A percentile compares a stretch with the other conserved stretches of the same genome.
Evolutionary conservation across 371 early-diverging fungal species (phyloP).

Genomic region (Neoconidiobolus thromboides): DNA sequence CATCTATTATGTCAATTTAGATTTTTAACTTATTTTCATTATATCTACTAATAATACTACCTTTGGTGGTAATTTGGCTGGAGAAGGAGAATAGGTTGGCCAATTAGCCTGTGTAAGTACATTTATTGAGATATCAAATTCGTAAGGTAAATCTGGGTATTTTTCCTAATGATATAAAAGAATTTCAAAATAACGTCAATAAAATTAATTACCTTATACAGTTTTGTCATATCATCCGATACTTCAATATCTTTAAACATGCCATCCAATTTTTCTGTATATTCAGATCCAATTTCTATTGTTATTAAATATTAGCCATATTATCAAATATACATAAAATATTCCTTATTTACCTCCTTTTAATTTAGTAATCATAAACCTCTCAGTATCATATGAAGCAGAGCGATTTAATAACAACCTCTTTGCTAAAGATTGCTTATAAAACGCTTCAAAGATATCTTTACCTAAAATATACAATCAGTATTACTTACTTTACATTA

Average conservation of each 20-base stretch:
- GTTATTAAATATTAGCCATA: background rate
- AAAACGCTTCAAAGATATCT: constrained; percentile 90
- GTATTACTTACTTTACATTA: constrained; percentile 22
- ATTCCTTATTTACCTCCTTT: constrained; percentile 29
- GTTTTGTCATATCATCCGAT: constrained; percentile 29
- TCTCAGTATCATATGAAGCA: constrained; percentile 64
- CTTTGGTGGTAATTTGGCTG: constrained; percentile 39
- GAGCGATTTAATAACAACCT: constrained; percentile 59
- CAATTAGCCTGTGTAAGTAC: constrained; percentile 73
- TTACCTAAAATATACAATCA: constrained; percentile 26
- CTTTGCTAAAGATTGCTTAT: constrained; percentile 76
- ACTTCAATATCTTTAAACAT: constrained; percentile 84
- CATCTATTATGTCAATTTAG: constrained; percentile 37
- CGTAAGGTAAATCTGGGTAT: constrained; percentile 33
- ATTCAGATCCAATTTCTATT: constrained; percentile 71
- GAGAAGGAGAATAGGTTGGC: constrained; percentile 65
- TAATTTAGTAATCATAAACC: constrained; percentile 58
- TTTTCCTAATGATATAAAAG: too few relatives aligned
- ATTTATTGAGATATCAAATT: constrained; percentile 5
- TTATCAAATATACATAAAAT: background rate
- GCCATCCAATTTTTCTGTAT: constrained; percentile 73
- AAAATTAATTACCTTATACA: background rate
- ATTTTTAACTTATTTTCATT: background rate
- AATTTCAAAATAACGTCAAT: constrained; percentile 11
- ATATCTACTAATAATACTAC: constrained; percentile 17